Evolutionary conservation across 2,329 filamentous ascomycete species (phyloP).

Genomic region (Zasmidium citrigriseum): DNA sequence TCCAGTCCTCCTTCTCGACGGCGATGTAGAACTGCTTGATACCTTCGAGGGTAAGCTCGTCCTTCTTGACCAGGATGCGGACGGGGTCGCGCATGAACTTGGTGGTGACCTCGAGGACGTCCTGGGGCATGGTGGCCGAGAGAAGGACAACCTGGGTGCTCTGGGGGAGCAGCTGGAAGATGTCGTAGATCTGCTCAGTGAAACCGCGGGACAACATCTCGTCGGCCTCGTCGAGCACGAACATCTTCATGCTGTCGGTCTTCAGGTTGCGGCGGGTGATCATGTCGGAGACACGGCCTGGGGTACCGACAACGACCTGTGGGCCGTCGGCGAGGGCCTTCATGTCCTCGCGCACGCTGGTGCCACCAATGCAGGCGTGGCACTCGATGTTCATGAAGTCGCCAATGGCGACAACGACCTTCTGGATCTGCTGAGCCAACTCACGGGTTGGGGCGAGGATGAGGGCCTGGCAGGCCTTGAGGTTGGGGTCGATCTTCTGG

Average conservation of each 20-base stretch:
- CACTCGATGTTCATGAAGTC: conserved; percentile 99
- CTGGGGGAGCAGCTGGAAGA: conserved; percentile 98
- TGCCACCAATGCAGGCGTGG: conserved; percentile 99
- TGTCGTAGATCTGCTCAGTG: conserved; percentile 99
- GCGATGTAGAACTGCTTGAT: conserved; percentile 99
- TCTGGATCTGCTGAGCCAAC: conserved; percentile 98
- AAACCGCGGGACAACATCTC: conserved; percentile 99
- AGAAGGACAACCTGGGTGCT: conserved; percentile 98
- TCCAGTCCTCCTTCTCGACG: conserved; percentile 99
- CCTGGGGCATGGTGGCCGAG: conserved; percentile 97
- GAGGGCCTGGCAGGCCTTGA: conserved; percentile 97
- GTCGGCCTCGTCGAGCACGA: conserved; percentile 98
- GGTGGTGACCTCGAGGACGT: conserved; percentile 98
- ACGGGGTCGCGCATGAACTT: conserved; percentile 99
- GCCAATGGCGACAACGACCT: conserved; percentile 96
- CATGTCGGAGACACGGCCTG: conserved; percentile 99
- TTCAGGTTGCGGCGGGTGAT: conserved; percentile 96
- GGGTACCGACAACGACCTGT: conserved; percentile 96
- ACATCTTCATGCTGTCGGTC: conserved; percentile 99
- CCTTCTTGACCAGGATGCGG: conserved; percentile 99
- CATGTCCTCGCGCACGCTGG: conserved; percentile 97
- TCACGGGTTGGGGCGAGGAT: conserved; percentile 98
- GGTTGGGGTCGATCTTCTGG: conserved; percentile 93
- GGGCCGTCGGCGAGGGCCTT: conserved; percentile 94
- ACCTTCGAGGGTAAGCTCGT: conserved; percentile 98